Evolutionary conservation across 768 basidiomycete species (phyloP), one percentile per base, ranked within the genome.

Genomic region (Lactarius sanguifluus): DNA sequence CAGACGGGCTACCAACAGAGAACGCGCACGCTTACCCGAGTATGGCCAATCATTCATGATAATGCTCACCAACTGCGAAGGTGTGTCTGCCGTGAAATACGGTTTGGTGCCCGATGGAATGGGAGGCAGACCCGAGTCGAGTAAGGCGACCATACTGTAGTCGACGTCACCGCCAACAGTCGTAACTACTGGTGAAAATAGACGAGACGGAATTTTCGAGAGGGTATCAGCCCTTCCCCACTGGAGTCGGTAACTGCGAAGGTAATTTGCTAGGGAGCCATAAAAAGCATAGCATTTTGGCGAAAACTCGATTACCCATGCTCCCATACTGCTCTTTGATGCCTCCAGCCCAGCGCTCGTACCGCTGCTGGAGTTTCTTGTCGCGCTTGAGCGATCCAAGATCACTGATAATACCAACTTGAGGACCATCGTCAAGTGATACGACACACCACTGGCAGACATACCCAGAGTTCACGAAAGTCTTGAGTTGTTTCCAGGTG

Each of bases 21-120:
- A 36, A 36, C 3, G 34, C 12, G 25, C 40, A 60, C 12, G 55
- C 80, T 62, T 71, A 89, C 90, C 86, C 8, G 90, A 92, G 75
- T 95, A 95, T 0, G 92, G 92, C 92, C 92, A 95, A 73, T 93
- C 91, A 72, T 94, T 92, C 71, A 80, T 86, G 56, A 89, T 89
- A 67, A 93, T 86, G 71, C 86, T 89, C 69, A 91, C 77, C 61
- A 85, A 78, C 41, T 85, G 78, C 15, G 80, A 70, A 0, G 88
- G 83, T 10, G 85, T 86, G 69, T 87, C 80, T 15, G 82, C 83
- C 38, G 80, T 86, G 75, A 94, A 94, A 75, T 90, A 90, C 15
- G 79, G 76, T 8, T 85, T 85, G 3, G 77, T 74, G 61, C 77
- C 72, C 7, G 70, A 63, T 32, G 76, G 78, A 18, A 81, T 72